Evolutionary conservation across 1,139 yeast species (phyloP).

Genomic region (Yamadazyma atlantica): DNA sequence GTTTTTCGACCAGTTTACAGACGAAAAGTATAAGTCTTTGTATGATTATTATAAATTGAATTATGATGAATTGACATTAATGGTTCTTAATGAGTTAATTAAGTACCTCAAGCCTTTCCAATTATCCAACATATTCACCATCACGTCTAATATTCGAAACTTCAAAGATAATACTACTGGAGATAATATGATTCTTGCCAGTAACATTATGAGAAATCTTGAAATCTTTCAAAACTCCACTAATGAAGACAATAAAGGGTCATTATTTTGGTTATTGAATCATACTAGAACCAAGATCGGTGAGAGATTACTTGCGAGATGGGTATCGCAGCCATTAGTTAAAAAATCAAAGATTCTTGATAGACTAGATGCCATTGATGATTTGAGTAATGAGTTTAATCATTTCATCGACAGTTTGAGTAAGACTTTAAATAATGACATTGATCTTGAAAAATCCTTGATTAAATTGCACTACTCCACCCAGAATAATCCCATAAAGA

Average conservation of each 20-base stretch:
- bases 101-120: slow-evolving; percentile 62
- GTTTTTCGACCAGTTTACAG: slow-evolving; percentile 14
- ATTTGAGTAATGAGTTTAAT: slow-evolving; percentile 45
- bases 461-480: slow-evolving; percentile 65
- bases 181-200: slow-evolving; percentile 63
- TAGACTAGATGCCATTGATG: slow-evolving; percentile 65
- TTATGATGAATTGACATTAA: slow-evolving; percentile 26
- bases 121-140: slow-evolving; percentile 55
- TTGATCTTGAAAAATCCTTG: slow-evolving; percentile 67
- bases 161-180: slow-evolving; percentile 41
- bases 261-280: slow-evolving; percentile 75
- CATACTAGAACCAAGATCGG: slow-evolving; percentile 83
- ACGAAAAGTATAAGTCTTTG: slow-evolving; percentile 14
- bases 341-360: slow-evolving; percentile 51
- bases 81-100: slow-evolving; percentile 50
- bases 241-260: slow-evolving; percentile 56
- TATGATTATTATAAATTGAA: slow-evolving; percentile 26
- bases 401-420: slow-evolving; percentile 56
- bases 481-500: slow-evolving; percentile 26
- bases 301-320: slow-evolving; percentile 56
- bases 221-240: slow-evolving; percentile 74
- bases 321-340: slow-evolving; percentile 76
- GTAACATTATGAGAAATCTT: slow-evolving; percentile 64
- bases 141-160: slow-evolving; percentile 45
- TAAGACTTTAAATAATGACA: slow-evolving; percentile 33